A percentile compares a stretch with the other conserved stretches of the same genome.
phyloP scores from a whole-genome alignment of 139 green algal species.

The Chlamydomonas incerta region DNA sequence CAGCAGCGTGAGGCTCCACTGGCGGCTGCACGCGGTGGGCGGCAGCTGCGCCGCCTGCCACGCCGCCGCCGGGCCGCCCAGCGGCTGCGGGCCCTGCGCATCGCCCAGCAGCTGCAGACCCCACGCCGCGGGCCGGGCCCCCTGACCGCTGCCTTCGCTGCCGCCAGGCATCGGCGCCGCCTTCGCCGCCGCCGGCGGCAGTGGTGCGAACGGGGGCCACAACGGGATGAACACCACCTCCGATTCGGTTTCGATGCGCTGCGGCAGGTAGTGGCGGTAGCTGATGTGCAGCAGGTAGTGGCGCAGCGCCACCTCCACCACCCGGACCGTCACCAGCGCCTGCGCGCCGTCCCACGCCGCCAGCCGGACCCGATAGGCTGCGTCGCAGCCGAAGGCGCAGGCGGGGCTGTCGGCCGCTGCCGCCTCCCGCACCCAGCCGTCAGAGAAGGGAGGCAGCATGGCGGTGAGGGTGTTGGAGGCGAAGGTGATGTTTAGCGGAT shows the following conservation, averaged over 20 bases:
- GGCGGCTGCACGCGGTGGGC: constrained; percentile 38
- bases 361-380: constrained; percentile 40
- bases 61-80: background rate
- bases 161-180: too few relatives aligned
- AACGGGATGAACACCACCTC: constrained; percentile 37
- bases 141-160: background rate
- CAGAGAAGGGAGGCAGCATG: constrained; percentile 31
- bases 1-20: constrained; percentile 37
- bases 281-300: constrained; percentile 9
- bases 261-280: constrained; percentile 42
- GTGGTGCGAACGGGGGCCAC: background rate
- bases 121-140: background rate
- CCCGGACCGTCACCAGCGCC: constrained; percentile 33
- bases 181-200: background rate
- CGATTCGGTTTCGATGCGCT: constrained; percentile 6
- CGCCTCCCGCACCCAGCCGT: constrained; percentile 35
- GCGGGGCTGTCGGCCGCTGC: constrained; percentile 27
- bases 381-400: constrained; percentile 44
- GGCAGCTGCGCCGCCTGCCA: constrained; percentile 15
- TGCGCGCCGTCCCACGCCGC: constrained; percentile 43
- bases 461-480: constrained; percentile 13
- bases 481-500: constrained; percentile 54
- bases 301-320: constrained; percentile 42
- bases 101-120: constrained; percentile 29
- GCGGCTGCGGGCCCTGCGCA: background rate